A percentile compares a stretch with the other conserved stretches of the same genome.
These are phyloP conservation scores for Fusarium denticulatum DNA, from an alignment of 2,329 filamentous ascomycete genomes.

Conservation along the genomic window DNA sequence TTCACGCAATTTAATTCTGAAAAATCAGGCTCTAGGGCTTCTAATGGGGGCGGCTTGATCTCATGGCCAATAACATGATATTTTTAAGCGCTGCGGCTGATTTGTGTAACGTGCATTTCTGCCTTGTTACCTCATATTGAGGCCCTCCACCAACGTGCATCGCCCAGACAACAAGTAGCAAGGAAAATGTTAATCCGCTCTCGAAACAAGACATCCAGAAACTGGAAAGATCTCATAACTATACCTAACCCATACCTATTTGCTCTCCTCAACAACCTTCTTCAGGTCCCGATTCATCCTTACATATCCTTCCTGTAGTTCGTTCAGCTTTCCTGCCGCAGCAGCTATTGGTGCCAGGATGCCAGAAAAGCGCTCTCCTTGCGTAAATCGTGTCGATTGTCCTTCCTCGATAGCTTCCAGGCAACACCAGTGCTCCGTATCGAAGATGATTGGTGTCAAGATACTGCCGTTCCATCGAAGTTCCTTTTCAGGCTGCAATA, in stretches of 20 bases:
- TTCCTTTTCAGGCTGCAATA: background rate
- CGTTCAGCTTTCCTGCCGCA: background rate
- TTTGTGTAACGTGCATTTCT: background rate
- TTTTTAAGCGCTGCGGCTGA: background rate
- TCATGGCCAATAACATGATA: background rate
- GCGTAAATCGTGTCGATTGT: background rate
- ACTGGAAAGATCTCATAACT: too few relatives aligned
- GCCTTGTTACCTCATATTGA: background rate
- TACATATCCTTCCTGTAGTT: background rate
- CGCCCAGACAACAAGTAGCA: background rate
- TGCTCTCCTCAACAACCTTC: background rate
- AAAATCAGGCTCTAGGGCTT: background rate
- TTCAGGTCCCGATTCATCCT: constrained; percentile 12
- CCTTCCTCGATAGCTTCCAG: background rate
- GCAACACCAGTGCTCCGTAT: constrained; percentile 12
- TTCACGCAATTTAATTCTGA: too few relatives aligned
- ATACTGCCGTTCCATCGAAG: constrained; percentile 9
- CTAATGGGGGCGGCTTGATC: too few relatives aligned
- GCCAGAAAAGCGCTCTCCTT: constrained; percentile 7
- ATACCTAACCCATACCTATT: too few relatives aligned
- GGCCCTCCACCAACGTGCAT: background rate
- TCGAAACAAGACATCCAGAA: background rate
- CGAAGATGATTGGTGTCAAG: background rate
- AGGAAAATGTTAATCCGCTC: accelerated
- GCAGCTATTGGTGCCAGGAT: background rate